Evolutionary conservation across 2,329 filamentous ascomycete genomes (phyloP).

Genomic region (Ascochyta rabiei): DNA sequence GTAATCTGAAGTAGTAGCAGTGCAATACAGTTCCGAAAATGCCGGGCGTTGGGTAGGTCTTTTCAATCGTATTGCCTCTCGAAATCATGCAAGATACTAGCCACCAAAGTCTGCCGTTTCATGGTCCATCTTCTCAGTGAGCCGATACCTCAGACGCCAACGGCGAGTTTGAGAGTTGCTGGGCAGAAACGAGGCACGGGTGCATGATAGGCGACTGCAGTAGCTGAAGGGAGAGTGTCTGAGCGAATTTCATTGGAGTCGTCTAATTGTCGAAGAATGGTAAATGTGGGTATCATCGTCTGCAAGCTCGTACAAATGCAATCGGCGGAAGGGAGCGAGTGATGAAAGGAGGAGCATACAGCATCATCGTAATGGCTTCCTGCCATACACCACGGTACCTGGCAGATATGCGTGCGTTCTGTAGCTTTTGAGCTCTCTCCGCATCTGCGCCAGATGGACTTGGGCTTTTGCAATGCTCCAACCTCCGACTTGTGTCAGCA

Average conservation of each 20-base stretch:
- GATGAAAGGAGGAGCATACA: neutral
- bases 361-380: conserved; percentile 34
- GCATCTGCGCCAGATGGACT: conserved; percentile 46
- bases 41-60: no score
- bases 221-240: no score
- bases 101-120: neutral
- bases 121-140: no score
- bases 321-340: neutral
- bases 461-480: conserved; percentile 45
- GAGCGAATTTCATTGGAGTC: neutral
- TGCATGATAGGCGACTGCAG: no score
- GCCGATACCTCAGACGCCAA: no score
- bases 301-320: neutral
- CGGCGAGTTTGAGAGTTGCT: no score
- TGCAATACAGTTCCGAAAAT: no score
- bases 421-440: conserved; percentile 41
- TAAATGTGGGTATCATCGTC: conserved; percentile 12
- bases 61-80: no score
- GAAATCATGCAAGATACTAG: neutral
- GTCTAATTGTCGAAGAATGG: neutral
- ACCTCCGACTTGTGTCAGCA: conserved; percentile 45
- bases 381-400: conserved; percentile 45
- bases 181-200: no score
- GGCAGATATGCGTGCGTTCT: conserved; percentile 45
- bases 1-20: no score